Percentiles rank a stretch among this genome's conserved stretches.
phyloP scores from a whole-genome alignment of 2,329 filamentous ascomycete species.

The Teratosphaeriaceae sp. region DNA sequence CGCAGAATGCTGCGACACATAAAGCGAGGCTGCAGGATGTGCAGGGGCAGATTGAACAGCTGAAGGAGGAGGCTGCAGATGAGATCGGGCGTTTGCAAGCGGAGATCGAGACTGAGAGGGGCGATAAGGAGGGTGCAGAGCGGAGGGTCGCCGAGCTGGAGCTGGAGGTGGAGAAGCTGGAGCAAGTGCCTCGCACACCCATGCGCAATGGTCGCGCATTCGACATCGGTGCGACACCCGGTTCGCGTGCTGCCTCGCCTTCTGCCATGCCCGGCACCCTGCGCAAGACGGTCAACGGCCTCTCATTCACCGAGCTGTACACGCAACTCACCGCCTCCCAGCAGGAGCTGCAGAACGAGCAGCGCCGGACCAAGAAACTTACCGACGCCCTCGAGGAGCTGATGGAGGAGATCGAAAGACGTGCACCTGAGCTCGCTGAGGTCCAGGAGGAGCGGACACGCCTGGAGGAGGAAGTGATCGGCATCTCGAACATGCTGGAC shows the following conservation, averaged over 20 bases:
- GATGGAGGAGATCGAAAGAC: slow-evolving; percentile 75
- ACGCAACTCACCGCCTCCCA: slow-evolving; percentile 58
- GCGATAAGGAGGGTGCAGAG: slow-evolving; percentile 57
- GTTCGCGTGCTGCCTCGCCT: slow-evolving; percentile 42
- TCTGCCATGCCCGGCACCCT: slow-evolving; percentile 44
- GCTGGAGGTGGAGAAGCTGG: slow-evolving; percentile 52
- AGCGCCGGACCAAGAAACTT: slow-evolving; percentile 67
- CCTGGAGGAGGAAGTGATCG: slow-evolving; percentile 70
- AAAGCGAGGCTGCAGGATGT: slow-evolving; percentile 64
- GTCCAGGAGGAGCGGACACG: slow-evolving; percentile 73
- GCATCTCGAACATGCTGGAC: slow-evolving; percentile 72
- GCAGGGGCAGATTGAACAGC: slow-evolving; percentile 55
- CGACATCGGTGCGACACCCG: slow-evolving; percentile 38
- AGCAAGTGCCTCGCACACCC: slow-evolving; percentile 46
- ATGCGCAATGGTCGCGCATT: slow-evolving; percentile 35
- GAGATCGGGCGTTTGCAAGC: slow-evolving; percentile 44
- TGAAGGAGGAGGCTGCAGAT: slow-evolving; percentile 61
- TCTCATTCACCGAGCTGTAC: slow-evolving; percentile 58
- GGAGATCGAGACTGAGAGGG: slow-evolving; percentile 46
- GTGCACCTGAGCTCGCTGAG: slow-evolving; percentile 82
- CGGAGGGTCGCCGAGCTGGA: slow-evolving; percentile 59
- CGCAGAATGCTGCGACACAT: slow-evolving; percentile 67
- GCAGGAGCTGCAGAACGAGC: slow-evolving; percentile 65
- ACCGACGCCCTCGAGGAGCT: slow-evolving; percentile 76
- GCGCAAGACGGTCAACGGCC: slow-evolving; percentile 43